phyloP scores from a whole-genome alignment of 805 yeast species.

The Schizosaccharomyces cryophilus region DNA sequence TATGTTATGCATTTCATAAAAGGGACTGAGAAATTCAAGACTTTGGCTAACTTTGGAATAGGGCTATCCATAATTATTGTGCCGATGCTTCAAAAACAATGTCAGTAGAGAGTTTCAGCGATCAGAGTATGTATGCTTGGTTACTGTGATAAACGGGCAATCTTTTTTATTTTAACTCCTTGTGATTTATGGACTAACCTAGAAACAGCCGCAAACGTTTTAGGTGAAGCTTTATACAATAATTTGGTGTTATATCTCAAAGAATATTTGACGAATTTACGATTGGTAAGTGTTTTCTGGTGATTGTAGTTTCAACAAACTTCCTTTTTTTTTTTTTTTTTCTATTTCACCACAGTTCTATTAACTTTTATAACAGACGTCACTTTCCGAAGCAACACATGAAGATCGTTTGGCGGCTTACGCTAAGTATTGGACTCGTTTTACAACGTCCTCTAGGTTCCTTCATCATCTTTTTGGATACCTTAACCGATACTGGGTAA shows the following conservation, averaged over 20 bases:
- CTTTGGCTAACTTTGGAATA: neutral
- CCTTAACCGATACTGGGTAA: conserved; percentile 92
- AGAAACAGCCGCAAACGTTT: conserved; percentile 23
- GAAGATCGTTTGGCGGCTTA: conserved; percentile 34
- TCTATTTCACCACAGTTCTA: neutral
- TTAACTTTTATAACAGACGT: neutral
- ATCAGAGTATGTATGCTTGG: conserved; percentile 1
- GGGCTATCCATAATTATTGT: conserved; percentile 10
- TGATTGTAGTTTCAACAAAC: neutral
- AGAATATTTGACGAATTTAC: conserved; percentile 19
- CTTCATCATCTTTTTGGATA: conserved; percentile 84
- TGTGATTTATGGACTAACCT: conserved; percentile 1
- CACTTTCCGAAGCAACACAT: neutral
- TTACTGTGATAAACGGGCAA: conserved; percentile 1
- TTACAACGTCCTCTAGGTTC: conserved; percentile 72
- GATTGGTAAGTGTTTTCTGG: conserved; percentile 8
- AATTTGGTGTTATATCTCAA: conserved; percentile 43
- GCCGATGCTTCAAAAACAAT: conserved; percentile 8
- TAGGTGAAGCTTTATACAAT: conserved; percentile 73
- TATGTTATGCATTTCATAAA: conserved; percentile 8
- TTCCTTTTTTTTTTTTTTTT: neutral
- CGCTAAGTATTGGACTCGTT: conserved; percentile 71
- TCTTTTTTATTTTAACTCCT: neutral
- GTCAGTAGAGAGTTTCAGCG: conserved; percentile 8
- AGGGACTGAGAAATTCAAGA: neutral